Conservation (phyloP, 2,329 filamentous ascomycete species). For the Ophiostoma pallidulum region DNA sequence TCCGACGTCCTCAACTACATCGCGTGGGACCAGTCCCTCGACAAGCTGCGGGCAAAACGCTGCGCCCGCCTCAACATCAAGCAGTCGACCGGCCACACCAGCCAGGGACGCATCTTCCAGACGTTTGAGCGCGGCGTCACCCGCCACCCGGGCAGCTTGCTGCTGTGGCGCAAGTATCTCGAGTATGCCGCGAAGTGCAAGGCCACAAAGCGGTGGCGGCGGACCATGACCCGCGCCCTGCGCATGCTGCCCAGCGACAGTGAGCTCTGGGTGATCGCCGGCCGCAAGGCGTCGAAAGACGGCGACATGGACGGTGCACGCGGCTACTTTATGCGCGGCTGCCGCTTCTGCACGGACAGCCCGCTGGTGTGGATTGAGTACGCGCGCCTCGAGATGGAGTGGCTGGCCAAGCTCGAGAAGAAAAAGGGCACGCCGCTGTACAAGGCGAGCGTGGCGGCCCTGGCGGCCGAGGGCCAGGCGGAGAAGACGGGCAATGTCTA, state of each 20-base stretch:
- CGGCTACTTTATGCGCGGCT: conserved; percentile 76
- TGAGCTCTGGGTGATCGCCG: conserved; percentile 79
- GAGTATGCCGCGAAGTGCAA: conserved; percentile 64
- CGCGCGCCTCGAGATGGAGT: conserved; percentile 83
- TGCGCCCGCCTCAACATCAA: conserved; percentile 73
- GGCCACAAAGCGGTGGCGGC: conserved; percentile 56
- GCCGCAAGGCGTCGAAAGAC: conserved; percentile 64
- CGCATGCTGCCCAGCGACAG: conserved; percentile 77
- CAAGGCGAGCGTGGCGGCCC: background rate
- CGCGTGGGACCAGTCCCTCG: conserved; percentile 59
- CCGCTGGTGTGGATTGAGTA: conserved; percentile 80
- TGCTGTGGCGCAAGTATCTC: conserved; percentile 85
- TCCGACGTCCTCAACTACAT: conserved; percentile 79
- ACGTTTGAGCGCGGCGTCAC: conserved; percentile 79
- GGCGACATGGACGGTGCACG: conserved; percentile 82
- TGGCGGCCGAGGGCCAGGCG: conserved; percentile 26
- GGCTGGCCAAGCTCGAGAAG: conserved; percentile 70
- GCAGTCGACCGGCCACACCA: conserved; percentile 55
- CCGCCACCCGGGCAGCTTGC: conserved; percentile 72
- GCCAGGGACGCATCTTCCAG: conserved; percentile 76
- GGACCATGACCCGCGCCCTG: conserved; percentile 57
- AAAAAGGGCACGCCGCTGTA: conserved; percentile 44
- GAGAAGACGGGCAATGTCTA: conserved; percentile 33
- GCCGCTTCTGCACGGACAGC: conserved; percentile 76
- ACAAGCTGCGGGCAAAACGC: conserved; percentile 71